Evolutionary conservation across 805 yeast species (phyloP), one percentile per base, ranked within the genome.

Genomic region (Myxozyma sirexii): DNA sequence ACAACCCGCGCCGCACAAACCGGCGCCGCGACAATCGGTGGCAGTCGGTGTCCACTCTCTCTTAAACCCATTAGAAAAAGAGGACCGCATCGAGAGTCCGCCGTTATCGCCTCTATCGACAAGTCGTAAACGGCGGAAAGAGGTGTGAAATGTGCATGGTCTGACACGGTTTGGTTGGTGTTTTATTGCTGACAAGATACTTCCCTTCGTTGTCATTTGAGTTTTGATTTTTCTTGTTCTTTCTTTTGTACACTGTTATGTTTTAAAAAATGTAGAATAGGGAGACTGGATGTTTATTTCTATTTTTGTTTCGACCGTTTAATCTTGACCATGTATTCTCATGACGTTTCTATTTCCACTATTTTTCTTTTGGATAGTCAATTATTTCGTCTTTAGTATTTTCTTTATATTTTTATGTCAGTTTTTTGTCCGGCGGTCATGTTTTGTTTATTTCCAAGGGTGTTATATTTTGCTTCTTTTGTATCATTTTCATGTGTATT

Each of bases 101-200:
- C 65, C 65, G 15, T 23, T 59, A 38, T 53, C 59, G 26, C 65
- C 65, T 19, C 19, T 62, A 35, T 62, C 65, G 24, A 54, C 50
- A 24, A 38, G 48, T 23, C 64, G 64, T n/a, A 59, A 60, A 41
- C 60, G 64, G 8, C 52, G 57, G 31, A 62, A 62, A 31, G 61
- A 57, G 46, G 21, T n/a, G 19, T 47, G 35, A 44, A 13, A 8
- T 24, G 5, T 13, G n/a, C n/a, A n/a, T n/a, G n/a, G n/a, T n/a
- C n/a, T n/a, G n/a, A n/a, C n/a, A n/a, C n/a, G n/a, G n/a, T n/a
- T n/a, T n/a, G n/a, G n/a, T n/a, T n/a, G n/a, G n/a, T n/a, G n/a
- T n/a, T n/a, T n/a, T n/a, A n/a, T n/a, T n/a, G n/a, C n/a, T n/a
- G n/a, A n/a, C n/a, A n/a, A n/a, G n/a, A n/a, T n/a, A n/a, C n/a